Evolutionary conservation across 306 rosid genomes (phyloP), one percentile per base, ranked within the genome.

Genomic region (Prunus salicina): DNA sequence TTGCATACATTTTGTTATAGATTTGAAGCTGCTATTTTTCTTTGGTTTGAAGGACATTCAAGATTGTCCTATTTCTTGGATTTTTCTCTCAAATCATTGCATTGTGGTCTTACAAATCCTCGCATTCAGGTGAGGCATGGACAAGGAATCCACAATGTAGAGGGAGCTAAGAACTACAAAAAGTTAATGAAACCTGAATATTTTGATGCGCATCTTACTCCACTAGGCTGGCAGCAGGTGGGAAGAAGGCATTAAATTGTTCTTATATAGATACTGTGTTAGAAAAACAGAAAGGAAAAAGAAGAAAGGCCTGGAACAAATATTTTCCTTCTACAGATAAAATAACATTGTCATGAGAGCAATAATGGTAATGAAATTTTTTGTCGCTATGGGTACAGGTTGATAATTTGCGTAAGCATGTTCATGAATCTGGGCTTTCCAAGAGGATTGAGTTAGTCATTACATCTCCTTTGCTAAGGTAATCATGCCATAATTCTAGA

Each of bases 111-210:
- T 73, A 67, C 80, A 82, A 86, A 80, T 68, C 81, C 72, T 16
- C 69, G 61, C 60, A 82, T 86, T 77, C 89, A 86, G 89, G 89
- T 86, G 78, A 86, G 89, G 85, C 89, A 86, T 67, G 89, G 81
- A 25, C 89, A 86, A 73, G 89, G 89, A 58, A 83, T 86, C 80
- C 89, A 86, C 87, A 86, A 86, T 62, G 81, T 86, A 22, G 89
- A 86, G 3, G 89, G 89, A 71, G 87, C 83, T 19, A 86, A 86
- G 79, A 86, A 79, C 73, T 86, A 83, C 82, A 83, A 83, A 62
- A 80, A 83, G 53, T 86, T 80, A 65, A 32, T 86, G 81, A 74
- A 76, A 77, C 89, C 89, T 71, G 87, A 74, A 71, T 86, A 64
- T 78, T 86, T 86, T 67, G 89, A 86, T 74, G 89, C 89, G 16